Evolutionary conservation across 2,329 filamentous ascomycete genomes (phyloP).

Genomic region (Colletotrichum orchidophilum): DNA sequence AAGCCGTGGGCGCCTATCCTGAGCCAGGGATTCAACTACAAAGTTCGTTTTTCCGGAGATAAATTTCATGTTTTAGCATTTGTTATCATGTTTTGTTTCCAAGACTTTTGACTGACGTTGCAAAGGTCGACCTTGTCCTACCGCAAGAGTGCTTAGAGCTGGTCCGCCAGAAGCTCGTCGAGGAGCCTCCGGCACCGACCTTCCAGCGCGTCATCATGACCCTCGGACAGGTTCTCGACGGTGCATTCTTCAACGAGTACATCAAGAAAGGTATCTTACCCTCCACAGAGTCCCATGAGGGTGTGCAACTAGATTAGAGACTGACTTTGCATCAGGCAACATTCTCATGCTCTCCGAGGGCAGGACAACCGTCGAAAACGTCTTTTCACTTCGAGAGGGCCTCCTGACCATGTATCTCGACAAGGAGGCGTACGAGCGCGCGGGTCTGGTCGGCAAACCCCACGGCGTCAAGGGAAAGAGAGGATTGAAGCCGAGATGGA

Average conservation of each 20-base stretch:
- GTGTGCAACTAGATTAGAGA: background rate
- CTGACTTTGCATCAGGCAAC: slow-evolving; percentile 66
- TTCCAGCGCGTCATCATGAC: slow-evolving; percentile 80
- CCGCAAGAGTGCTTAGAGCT: slow-evolving; percentile 69
- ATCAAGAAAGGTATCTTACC: slow-evolving; percentile 75
- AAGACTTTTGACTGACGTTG: background rate
- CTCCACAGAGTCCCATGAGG: too few species aligned
- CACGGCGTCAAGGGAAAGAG: slow-evolving; percentile 66
- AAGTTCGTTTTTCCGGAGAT: slow-evolving; percentile 52
- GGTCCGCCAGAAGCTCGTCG: slow-evolving; percentile 62
- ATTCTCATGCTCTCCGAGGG: slow-evolving; percentile 88
- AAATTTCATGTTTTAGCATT: too few species aligned
- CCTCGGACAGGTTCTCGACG: slow-evolving; percentile 75
- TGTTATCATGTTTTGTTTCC: background rate
- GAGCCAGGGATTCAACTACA: slow-evolving; percentile 74
- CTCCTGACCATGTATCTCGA: slow-evolving; percentile 80
- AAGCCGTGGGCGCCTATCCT: slow-evolving; percentile 79
- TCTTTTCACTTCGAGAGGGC: slow-evolving; percentile 77
- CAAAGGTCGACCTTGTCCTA: slow-evolving; percentile 75
- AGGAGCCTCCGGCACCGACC: slow-evolving; percentile 44
- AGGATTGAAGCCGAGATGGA: slow-evolving; percentile 74
- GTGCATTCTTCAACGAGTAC: slow-evolving; percentile 83
- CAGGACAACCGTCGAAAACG: slow-evolving; percentile 72
- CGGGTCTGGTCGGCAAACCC: slow-evolving; percentile 80
- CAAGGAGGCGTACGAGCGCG: slow-evolving; percentile 82